A percentile compares a stretch with the other conserved stretches of the same genome.
Evolutionary conservation across 441 rosid genomes (phyloP).

Genomic region (Arabidopsis hybrid): DNA sequence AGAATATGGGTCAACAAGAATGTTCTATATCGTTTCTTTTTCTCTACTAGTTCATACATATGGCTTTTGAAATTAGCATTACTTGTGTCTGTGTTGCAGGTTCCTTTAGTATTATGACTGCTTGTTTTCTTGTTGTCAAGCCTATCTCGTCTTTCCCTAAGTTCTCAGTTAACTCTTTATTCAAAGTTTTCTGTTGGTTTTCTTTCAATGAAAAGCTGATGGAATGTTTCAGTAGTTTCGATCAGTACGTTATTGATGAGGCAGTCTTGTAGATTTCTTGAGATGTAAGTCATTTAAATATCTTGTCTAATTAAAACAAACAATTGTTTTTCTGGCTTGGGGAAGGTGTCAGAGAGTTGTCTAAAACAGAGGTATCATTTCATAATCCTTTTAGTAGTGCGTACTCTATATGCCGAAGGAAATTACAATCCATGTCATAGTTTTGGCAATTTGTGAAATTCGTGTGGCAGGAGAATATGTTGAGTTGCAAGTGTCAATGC

Average conservation of each 20-base stretch:
- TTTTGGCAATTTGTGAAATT: background rate
- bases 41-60: too few relatives aligned
- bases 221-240: background rate
- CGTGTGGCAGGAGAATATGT: background rate
- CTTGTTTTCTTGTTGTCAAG: too few relatives aligned
- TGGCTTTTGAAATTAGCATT: too few relatives aligned
- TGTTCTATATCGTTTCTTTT: too few relatives aligned
- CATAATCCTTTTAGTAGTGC: background rate
- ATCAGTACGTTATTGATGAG: background rate
- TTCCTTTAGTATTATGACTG: too few relatives aligned
- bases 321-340: background rate
- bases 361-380: background rate
- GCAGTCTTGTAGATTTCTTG: background rate
- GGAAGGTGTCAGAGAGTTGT: background rate
- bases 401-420: background rate
- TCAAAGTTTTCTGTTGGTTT: too few relatives aligned
- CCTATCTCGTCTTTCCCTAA: too few relatives aligned
- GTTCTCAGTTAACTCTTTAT: too few relatives aligned
- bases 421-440: background rate
- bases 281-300: background rate
- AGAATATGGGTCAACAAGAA: too few relatives aligned
- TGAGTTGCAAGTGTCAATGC: background rate
- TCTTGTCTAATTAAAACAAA: background rate
- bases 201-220: background rate
- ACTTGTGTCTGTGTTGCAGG: too few relatives aligned